Evolutionary conservation across 148 eudicot species (phyloP), one percentile per base, ranked within the genome.

Genomic region (Pouteria glomerata): DNA sequence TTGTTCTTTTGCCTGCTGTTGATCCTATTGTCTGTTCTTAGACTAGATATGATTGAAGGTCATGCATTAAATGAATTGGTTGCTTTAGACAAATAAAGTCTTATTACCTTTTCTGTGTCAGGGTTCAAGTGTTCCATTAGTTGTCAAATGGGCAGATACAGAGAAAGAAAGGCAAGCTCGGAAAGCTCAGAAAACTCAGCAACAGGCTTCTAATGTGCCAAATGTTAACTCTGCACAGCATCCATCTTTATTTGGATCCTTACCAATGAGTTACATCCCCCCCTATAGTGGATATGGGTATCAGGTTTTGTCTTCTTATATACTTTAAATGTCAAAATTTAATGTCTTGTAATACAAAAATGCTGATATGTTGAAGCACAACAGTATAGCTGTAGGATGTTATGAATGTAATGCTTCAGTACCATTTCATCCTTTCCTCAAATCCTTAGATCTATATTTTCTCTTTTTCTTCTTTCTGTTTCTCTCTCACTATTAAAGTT

Each of bases 81-180:
- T 53, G 30, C 70, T 34, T 18, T 35, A 8, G 47, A 37, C 13
- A 23, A 8, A 13, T 55, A 15, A 15, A 37, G 3, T 42, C 6
- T 39, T 63, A 21, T 53, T 39, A 11, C 35, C 33, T 55, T 56
- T 16, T 29, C 14, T 56, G 52, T n/a, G 6, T 52, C 72, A 93
- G 98, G 96, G 96, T 70, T 90, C 98, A 68, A 87, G 85, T 55
- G 84, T 88, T 61, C 98, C 98, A 64, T 85, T 90, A 80, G 96
- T 93, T 69, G 92, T 93, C 57, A 93, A 93, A 75, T 90, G 96
- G 98, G 98, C 98, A 24, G 98, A 90, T 81, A 93, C 98, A 30
- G 96, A 93, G 74, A 93, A 87, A 79, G 98, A 93, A 84, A 88
- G 96, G 68, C 90, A 87, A 73, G 91, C 92, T 80, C 83, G 98